Evolutionary conservation across 2,329 filamentous ascomycete species (phyloP), one percentile per base, ranked within the genome.

Genomic region (Pleurostoma richardsiae): DNA sequence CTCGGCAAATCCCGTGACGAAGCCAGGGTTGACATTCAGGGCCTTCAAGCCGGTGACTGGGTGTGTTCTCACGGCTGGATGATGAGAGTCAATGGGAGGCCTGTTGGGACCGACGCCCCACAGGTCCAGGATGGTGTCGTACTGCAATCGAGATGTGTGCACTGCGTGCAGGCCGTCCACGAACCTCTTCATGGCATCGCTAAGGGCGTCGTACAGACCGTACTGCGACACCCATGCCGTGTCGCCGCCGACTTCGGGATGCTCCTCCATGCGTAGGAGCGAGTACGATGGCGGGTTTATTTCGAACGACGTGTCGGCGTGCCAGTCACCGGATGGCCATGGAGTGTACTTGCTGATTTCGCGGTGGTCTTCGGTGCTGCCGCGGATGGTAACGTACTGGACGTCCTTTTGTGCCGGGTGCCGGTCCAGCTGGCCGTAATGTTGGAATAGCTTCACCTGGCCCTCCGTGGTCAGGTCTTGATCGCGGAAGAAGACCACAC

Each of bases 251-350:
- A 72, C 67, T 6, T 60, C 59, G 0, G 74, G 73, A 48, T 73
- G 70, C 44, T 74, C 70, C 53, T 76, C 70, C 69, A 76, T 76
- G 19, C 72, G 63, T 8, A 77, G 59, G n/a, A 77, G 53, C 1
- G 72, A 75, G 50, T 76, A 77, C 2, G 67, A 71, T 0, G 73
- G 73, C 3, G 73, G 72, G 49, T 77, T 76, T 49, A 74, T 64
- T 54, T 77, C 73, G 50, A 75, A 76, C 0, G 68, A 72, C 2
- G 71, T 75, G 54, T 77, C 73, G 29, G 73, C 69, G 48, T 76
- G 73, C 49, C 70, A 76, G 41, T 74, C 73, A 4, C 61, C 66
- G 6, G 58, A 64, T 2, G 67, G 67, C 69, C 71, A 75, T 0
- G 71, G 71, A 1, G 73, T 76, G 54, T 75, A 74, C 29, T 65